A percentile compares a stretch with the other conserved stretches of the same genome.
Evolutionary conservation across 2,329 filamentous ascomycete genomes (phyloP).

Genomic region (Fusarium buharicum): DNA sequence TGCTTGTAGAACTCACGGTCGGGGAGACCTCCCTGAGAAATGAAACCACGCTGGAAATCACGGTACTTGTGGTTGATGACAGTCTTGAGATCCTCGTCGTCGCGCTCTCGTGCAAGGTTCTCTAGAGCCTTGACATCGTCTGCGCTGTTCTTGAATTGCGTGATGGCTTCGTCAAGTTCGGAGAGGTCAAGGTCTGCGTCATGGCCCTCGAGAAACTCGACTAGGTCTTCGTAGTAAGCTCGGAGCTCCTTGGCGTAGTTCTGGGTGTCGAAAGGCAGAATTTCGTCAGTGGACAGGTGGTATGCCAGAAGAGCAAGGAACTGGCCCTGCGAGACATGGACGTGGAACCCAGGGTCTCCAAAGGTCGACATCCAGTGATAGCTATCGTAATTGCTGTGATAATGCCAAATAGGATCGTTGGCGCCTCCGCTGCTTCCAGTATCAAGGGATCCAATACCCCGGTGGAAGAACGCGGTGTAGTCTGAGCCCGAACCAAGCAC

Average conservation of each 20-base stretch:
- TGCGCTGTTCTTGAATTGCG: slow-evolving; percentile 49
- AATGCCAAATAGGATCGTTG: slow-evolving; percentile 72
- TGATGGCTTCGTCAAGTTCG: slow-evolving; percentile 53
- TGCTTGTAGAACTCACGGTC: slow-evolving; percentile 58
- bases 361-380: slow-evolving; percentile 86
- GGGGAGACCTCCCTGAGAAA: slow-evolving; percentile 59
- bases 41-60: slow-evolving; percentile 61
- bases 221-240: slow-evolving; percentile 53
- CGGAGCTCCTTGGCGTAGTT: slow-evolving; percentile 55
- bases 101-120: slow-evolving; percentile 42
- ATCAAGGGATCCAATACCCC: slow-evolving; percentile 61
- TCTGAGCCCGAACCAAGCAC: slow-evolving; percentile 74
- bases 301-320: slow-evolving; percentile 55
- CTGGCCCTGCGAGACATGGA: slow-evolving; percentile 67
- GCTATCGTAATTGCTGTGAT: slow-evolving; percentile 86
- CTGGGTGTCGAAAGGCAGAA: slow-evolving; percentile 54
- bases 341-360: slow-evolving; percentile 73
- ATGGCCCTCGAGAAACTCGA: slow-evolving; percentile 47
- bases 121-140: slow-evolving; percentile 50
- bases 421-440: slow-evolving; percentile 60
- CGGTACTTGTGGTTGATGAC: slow-evolving; percentile 59
- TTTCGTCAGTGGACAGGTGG: slow-evolving; percentile 52
- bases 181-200: slow-evolving; percentile 52
- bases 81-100: slow-evolving; percentile 48
- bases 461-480: slow-evolving; percentile 73